These are phyloP conservation scores for Nyssa sinensis DNA, from an alignment of 148 eudicot genomes.

Conservation along the genomic window DNA sequence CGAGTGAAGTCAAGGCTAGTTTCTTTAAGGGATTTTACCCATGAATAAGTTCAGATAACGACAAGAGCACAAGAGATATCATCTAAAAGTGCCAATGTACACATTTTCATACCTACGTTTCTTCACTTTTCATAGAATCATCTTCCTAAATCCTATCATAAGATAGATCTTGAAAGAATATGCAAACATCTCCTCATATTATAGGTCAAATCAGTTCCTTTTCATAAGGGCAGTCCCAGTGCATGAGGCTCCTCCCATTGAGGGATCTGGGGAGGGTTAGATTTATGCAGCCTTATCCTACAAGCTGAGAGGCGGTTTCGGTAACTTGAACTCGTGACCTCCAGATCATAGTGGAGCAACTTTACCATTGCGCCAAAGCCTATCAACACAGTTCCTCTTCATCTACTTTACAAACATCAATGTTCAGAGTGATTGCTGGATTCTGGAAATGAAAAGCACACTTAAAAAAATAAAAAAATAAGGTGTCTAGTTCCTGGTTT, in stretches of 20 bases:
- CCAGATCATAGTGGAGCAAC: no score
- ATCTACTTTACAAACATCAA: neutral
- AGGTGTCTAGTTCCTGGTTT: neutral
- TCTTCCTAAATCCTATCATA: neutral
- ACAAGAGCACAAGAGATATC: conserved; percentile 2
- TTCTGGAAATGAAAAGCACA: neutral
- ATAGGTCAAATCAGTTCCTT: neutral
- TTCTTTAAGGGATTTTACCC: neutral
- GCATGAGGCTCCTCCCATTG: no score
- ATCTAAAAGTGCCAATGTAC: neutral
- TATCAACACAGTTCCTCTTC: neutral
- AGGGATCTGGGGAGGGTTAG: no score
- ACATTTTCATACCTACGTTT: neutral
- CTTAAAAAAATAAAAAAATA: neutral
- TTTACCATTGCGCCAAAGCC: no score
- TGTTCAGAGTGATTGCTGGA: neutral
- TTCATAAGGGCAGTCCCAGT: no score
- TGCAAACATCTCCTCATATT: neutral
- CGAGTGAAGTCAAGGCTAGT: neutral
- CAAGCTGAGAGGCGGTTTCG: no score
- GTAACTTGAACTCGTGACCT: no score
- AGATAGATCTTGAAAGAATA: neutral
- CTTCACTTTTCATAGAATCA: neutral
- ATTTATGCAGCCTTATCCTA: no score
- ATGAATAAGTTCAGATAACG: conserved; percentile 1